Percentiles rank a stretch among this genome's conserved stretches.
Evolutionary conservation across 768 basidiomycete genomes (phyloP).

Genomic region (Mycena albidolilacea): DNA sequence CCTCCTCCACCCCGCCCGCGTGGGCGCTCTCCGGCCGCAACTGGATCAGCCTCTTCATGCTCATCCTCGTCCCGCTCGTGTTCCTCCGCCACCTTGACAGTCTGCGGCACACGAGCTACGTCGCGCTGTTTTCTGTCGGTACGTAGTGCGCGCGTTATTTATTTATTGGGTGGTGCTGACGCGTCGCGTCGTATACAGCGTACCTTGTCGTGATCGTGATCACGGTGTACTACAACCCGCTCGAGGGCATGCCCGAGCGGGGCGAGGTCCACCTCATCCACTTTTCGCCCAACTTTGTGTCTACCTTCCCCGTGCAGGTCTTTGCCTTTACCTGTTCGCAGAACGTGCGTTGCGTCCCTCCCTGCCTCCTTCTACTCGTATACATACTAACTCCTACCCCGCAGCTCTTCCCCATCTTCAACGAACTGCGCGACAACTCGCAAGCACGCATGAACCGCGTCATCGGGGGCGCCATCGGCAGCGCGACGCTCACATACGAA

Average conservation of each 20-base stretch:
- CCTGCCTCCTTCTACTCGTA: slow-evolving; percentile 20
- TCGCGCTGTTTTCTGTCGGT: slow-evolving; percentile 93
- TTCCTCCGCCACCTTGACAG: slow-evolving; percentile 90
- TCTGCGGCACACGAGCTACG: slow-evolving; percentile 90
- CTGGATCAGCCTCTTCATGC: slow-evolving; percentile 88
- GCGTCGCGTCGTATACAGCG: slow-evolving; percentile 53
- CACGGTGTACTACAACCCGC: slow-evolving; percentile 82
- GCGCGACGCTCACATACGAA: slow-evolving; percentile 88
- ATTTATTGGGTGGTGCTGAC: slow-evolving; percentile 4
- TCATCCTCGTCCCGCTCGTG: slow-evolving; percentile 82
- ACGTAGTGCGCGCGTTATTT: slow-evolving; percentile 48
- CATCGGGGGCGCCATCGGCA: slow-evolving; percentile 89
- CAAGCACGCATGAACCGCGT: slow-evolving; percentile 91
- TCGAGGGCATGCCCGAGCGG: slow-evolving; percentile 71
- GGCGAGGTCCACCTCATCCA: slow-evolving; percentile 82
- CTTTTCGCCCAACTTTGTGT: slow-evolving; percentile 83
- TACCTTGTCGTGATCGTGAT: slow-evolving; percentile 88
- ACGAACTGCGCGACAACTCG: slow-evolving; percentile 87
- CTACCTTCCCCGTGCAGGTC: slow-evolving; percentile 94
- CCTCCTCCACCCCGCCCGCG: slow-evolving; percentile 77
- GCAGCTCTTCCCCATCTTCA: slow-evolving; percentile 94
- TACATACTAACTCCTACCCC: slow-evolving; percentile 19
- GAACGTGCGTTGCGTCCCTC: slow-evolving; percentile 70
- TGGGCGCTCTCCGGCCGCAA: slow-evolving; percentile 85
- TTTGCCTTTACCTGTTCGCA: slow-evolving; percentile 95